Conservation (phyloP, 2,329 filamentous ascomycete genomes). For the Helotiales sp. region DNA sequence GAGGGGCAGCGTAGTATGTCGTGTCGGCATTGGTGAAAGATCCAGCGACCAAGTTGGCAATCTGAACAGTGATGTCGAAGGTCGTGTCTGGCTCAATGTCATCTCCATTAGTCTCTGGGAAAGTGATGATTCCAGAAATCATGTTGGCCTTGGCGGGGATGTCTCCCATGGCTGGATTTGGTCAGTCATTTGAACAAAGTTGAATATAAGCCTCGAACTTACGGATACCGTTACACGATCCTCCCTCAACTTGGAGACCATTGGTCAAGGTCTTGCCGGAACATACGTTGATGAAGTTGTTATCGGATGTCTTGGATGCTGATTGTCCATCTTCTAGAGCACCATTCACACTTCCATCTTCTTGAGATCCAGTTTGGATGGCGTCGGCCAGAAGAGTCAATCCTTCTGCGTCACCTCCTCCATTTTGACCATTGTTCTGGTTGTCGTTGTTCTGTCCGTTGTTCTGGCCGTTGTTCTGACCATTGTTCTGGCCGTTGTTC, state of each 20-base stretch:
- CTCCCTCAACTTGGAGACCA: conserved; percentile 59
- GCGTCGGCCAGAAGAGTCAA: conserved; percentile 37
- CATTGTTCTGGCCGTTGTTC: conserved; percentile 27
- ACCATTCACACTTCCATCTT: conserved; percentile 39
- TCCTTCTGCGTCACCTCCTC: conserved; percentile 18
- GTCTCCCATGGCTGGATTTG: conserved; percentile 42
- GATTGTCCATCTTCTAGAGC: conserved; percentile 37
- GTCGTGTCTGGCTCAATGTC: conserved; percentile 36
- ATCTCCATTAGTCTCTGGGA: conserved; percentile 35
- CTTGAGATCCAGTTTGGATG: conserved; percentile 40
- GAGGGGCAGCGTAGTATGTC: conserved; percentile 50
- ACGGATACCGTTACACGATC: conserved; percentile 62
- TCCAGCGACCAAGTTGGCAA: conserved; percentile 45
- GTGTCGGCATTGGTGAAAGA: conserved; percentile 47
- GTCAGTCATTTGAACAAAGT: not conserved
- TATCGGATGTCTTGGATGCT: conserved; percentile 37
- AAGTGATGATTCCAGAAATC: conserved; percentile 42
- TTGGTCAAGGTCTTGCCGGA: conserved; percentile 58
- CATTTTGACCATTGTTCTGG: conserved; percentile 19
- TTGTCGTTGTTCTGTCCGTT: conserved; percentile 13
- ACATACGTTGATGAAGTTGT: conserved; percentile 45
- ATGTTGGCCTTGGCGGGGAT: conserved; percentile 43
- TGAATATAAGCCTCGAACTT: conserved; percentile 24
- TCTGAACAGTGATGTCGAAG: conserved; percentile 45
- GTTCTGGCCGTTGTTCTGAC: conserved; percentile 24